Evolutionary conservation across 164 flowering plant genomes (phyloP).

Genomic region (Protea cynaroides): DNA sequence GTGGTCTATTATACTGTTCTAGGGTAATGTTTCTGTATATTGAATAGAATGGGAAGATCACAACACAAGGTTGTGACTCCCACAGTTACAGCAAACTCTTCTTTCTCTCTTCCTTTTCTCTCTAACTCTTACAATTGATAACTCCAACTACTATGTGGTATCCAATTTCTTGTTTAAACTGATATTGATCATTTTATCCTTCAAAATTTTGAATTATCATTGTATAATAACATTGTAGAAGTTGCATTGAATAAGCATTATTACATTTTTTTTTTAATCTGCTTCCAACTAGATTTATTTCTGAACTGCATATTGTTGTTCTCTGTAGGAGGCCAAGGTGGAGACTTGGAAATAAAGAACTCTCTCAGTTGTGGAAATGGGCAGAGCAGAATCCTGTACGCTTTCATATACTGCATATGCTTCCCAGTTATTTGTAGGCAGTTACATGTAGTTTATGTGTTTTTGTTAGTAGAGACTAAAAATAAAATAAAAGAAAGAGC

Average conservation of each 20-base stretch:
- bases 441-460: neutral
- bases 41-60: too few species aligned
- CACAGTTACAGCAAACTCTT: too few species aligned
- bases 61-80: too few species aligned
- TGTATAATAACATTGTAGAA: too few species aligned
- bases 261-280: neutral
- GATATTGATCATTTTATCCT: neutral
- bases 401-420: slow-evolving; percentile 5
- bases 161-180: neutral
- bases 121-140: neutral
- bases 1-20: too few species aligned
- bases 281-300: slow-evolving; percentile 2
- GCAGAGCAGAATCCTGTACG: slow-evolving; percentile 88
- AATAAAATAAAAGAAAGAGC: too few species aligned
- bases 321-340: slow-evolving; percentile 65
- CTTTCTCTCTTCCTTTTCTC: too few species aligned
- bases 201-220: neutral
- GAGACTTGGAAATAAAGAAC: slow-evolving; percentile 96
- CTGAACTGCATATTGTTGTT: slow-evolving; percentile 1
- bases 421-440: too few species aligned
- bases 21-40: too few species aligned
- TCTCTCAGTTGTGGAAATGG: slow-evolving; percentile 97
- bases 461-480: too few species aligned
- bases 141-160: neutral
- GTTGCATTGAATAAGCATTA: too few species aligned